A percentile compares a stretch with the other conserved stretches of the same genome.
phyloP scores from a whole-genome alignment of 75 land plant genomes.

The Ceratopteris richardii region DNA sequence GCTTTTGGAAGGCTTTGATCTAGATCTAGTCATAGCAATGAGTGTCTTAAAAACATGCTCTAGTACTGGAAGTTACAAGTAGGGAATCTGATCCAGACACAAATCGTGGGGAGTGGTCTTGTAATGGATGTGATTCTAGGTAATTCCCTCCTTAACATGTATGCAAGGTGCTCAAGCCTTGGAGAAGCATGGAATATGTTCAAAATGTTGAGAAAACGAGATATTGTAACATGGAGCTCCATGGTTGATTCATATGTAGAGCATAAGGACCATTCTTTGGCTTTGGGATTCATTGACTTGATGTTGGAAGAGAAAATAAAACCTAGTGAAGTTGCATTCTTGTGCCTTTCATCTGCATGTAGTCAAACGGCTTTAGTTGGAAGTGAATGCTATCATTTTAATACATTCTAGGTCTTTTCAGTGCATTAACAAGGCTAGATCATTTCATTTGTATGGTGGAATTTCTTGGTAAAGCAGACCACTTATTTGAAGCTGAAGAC shows the following conservation, averaged over 20 bases:
- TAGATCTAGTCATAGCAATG: not conserved
- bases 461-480: constrained; percentile 38
- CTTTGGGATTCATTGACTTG: too few species aligned
- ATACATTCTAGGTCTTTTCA: too few species aligned
- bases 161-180: constrained; percentile 9
- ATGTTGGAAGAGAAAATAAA: constrained; percentile 3
- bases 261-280: too few species aligned
- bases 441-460: constrained; percentile 50
- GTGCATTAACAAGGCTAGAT: constrained; percentile 21
- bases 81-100: constrained; percentile 7
- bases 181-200: too few species aligned
- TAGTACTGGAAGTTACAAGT: constrained; percentile 9
- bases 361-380: constrained; percentile 47
- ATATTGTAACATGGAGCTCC: constrained; percentile 15
- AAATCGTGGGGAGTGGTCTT: constrained; percentile 8
- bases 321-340: constrained; percentile 22
- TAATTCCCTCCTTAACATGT: constrained; percentile 17
- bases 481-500: constrained; percentile 20
- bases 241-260: constrained; percentile 2
- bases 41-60: constrained; percentile 11
- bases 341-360: constrained; percentile 22
- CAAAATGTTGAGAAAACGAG: not conserved
- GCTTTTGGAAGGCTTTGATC: not conserved
- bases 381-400: too few species aligned
- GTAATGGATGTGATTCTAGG: constrained; percentile 8